Evolutionary conservation across 2,329 filamentous ascomycete genomes (phyloP), one percentile per base, ranked within the genome.

Genomic region (Hypocrella siamensis): DNA sequence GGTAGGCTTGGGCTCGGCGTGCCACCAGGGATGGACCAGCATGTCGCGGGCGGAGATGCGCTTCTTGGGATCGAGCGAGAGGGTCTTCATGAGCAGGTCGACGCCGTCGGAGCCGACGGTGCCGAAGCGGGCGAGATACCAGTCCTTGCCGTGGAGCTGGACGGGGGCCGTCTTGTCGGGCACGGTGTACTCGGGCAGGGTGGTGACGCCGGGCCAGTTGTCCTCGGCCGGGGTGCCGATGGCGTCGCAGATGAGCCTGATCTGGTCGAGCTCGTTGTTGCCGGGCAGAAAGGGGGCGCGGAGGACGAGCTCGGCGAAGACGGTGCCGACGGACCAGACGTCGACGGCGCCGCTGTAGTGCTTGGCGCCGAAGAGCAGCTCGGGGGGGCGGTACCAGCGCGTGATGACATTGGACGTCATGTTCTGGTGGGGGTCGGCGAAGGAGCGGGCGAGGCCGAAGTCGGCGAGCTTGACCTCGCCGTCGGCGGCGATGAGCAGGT

Each of bases 371-470:
- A 88, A 94, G 40, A 96, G 75, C 16, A 98, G 70, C 62, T 98
- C 90, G 1, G 86, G 86, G 1, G 90, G 86, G 1, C 88, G 72
- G 61, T 96, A 98, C 85, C 90, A 98, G 41, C 85, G 75, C 14
- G 90, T 98, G 53, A 98, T 93, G 41, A 94, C 88, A 47, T 90
- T 85, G 47, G 77, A 75, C 2, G 88, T 94, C 90, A 98, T 98
- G 43, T 69, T 68, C 34, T 74, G 65, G 46, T 85, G 82, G 0
- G 90, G 88, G 52, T 98, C 90, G 6, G 84, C 79, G 52, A 94
- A 94, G 38, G 69, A 73, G 39, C 90, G 68, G 5, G 90, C 90
- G 21, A 98, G 75, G 66, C 90, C 90, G 46, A 98, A 98, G 78
- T 98, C 90, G 22, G 88, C 90, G 31, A 98, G 72, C 54, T 96